Conservation (phyloP, 257 asterid genomes). For the Pogostemon cablin region DNA sequence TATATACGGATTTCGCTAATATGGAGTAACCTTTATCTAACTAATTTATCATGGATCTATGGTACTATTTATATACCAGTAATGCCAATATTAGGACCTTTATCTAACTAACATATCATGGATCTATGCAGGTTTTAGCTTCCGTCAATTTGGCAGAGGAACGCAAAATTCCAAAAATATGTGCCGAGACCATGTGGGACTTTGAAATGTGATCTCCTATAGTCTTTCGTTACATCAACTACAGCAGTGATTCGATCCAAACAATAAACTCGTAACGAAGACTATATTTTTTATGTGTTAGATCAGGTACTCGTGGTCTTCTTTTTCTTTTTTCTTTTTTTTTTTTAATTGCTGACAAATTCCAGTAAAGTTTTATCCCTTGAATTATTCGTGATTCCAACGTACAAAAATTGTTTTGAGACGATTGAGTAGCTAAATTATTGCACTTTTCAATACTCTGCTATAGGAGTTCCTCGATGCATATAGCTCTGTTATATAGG, state of each 20-base stretch:
- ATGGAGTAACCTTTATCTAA: no score
- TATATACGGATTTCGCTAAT: no score
- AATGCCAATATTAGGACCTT: background rate
- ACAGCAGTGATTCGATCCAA: constrained; percentile 32
- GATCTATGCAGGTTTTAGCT: constrained; percentile 63
- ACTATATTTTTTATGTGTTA: constrained; percentile 14
- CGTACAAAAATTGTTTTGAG: no score
- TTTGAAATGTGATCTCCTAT: constrained; percentile 61
- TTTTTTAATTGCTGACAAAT: constrained; percentile 30
- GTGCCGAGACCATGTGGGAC: constrained; percentile 85
- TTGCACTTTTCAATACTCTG: no score
- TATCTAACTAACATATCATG: constrained; percentile 6
- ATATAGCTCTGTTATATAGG: no score
- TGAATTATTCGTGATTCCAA: background rate
- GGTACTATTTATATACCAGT: background rate
- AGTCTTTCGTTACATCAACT: constrained; percentile 1
- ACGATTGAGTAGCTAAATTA: no score
- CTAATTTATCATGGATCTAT: no score
- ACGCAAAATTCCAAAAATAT: constrained; percentile 58
- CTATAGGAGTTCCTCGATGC: no score
- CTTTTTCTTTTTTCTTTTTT: constrained; percentile 16
- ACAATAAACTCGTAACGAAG: background rate
- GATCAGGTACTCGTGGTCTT: background rate
- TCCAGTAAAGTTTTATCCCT: constrained; percentile 32
- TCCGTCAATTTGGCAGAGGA: constrained; percentile 76